Base-by-base conservation (phyloP, 1,284 basidiomycete genomes). In the Rhodotorula glutinis region DNA sequence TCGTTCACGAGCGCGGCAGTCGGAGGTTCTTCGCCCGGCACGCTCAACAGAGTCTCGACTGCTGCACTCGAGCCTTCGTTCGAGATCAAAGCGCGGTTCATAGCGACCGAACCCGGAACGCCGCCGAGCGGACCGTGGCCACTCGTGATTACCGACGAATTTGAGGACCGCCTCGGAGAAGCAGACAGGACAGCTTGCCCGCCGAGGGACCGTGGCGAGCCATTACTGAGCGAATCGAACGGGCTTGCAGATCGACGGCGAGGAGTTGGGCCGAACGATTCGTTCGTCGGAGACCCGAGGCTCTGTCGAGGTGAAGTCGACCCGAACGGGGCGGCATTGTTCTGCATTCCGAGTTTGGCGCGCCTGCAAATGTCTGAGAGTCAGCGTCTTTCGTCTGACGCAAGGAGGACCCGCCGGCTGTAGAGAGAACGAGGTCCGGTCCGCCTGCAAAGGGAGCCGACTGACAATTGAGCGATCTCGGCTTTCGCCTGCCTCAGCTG, bases 251-350 rank as follows among this genome's bases (percentile, higher is more conserved):
- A 51, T 13, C 49, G 49, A 27, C 49, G 49, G 11, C 49, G 49
- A 25, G 49, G 49, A 25, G 49, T 27, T 3, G 49, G 49, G 1
- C 49, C 49, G 43, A 19, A 16, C 27, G 49, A 51, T 16, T 27
- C 19, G 27, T 9, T 21, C 19, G 27, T 33, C 11, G 30, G 53
- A 53, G 53, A 38, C 7, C 40, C 53, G 53, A 40, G 53, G 38
- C 25, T 27, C 43, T 69, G 60, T 27, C 70, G 66, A 1, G 70
- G 62, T 17, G 71, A 66, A 19, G 53, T 56, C 13, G 66, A 52
- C 56, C 67, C 67, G 65, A 73, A 73, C 4, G 72, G 65, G 4
- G 60, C 72, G 10, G 58, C 59, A 47, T 69, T 69, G 21, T 33
- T 21, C 23, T 63, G 56, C 23, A 65, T 38, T 19, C 69, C 69